A percentile compares a stretch with the other conserved stretches of the same genome.
Conservation (phyloP, 345 rosid species). For the Turnera subulata region DNA sequence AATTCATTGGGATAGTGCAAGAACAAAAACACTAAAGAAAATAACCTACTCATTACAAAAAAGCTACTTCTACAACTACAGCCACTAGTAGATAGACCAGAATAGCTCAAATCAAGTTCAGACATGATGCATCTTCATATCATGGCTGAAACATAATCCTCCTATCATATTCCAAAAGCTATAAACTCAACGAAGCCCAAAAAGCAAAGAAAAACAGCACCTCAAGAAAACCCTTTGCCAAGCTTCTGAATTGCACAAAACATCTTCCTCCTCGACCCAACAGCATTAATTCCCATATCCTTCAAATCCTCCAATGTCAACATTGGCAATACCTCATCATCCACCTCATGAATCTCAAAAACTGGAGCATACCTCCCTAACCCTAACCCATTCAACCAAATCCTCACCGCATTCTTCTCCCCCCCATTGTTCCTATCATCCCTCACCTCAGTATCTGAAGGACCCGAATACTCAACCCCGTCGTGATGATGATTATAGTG, state of each 20-base stretch:
- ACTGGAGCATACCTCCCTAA: slow-evolving; percentile 71
- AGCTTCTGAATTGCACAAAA: slow-evolving; percentile 75
- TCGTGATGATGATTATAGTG: slow-evolving; percentile 23
- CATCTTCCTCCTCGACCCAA: slow-evolving; percentile 85
- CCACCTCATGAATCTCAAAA: slow-evolving; percentile 88
- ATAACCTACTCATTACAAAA: slow-evolving; percentile 30
- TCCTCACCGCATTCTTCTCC: slow-evolving; percentile 55
- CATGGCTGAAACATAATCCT: slow-evolving; percentile 36
- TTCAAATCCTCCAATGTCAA: slow-evolving; percentile 82
- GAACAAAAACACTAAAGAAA: too few relatives aligned
- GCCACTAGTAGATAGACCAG: slow-evolving; percentile 7
- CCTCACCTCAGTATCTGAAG: slow-evolving; percentile 47
- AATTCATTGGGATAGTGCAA: too few relatives aligned
- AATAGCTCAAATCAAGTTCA: slow-evolving; percentile 31
- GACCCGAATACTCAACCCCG: slow-evolving; percentile 49
- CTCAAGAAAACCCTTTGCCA: slow-evolving; percentile 64
- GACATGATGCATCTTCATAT: slow-evolving; percentile 47
- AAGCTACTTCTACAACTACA: slow-evolving; percentile 15
- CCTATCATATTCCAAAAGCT: not conserved
- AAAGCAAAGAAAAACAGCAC: slow-evolving; percentile 14
- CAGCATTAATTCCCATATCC: slow-evolving; percentile 87
- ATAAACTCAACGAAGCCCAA: not conserved
- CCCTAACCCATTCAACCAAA: slow-evolving; percentile 64
- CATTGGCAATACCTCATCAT: slow-evolving; percentile 77
- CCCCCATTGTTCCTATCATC: slow-evolving; percentile 32